A percentile compares a stretch with the other conserved stretches of the same genome.
phyloP scores from a whole-genome alignment of 2,329 filamentous ascomycete genomes.

The Kalmusia sp. region DNA sequence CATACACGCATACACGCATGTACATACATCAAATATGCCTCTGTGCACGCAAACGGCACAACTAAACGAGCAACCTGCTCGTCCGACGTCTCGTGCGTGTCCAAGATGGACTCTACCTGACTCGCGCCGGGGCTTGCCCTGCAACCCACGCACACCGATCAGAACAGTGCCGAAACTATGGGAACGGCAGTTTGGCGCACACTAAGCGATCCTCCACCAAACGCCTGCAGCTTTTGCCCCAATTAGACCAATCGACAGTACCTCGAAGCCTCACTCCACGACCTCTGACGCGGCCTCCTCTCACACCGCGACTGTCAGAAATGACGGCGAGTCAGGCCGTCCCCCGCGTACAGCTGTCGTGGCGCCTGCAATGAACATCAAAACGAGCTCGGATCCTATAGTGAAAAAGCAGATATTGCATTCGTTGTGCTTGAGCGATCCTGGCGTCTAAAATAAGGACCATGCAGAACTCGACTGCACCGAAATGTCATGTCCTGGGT shows the following conservation, averaged over 20 bases:
- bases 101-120: background rate
- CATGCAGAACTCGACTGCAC: slow-evolving; percentile 25
- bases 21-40: no score
- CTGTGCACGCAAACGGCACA: no score
- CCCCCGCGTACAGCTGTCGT: background rate
- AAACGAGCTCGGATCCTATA: background rate
- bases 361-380: background rate
- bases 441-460: slow-evolving; percentile 14
- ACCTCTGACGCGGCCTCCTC: background rate
- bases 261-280: background rate
- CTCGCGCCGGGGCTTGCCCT: slow-evolving; percentile 2
- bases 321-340: background rate
- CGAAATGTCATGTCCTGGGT: slow-evolving; percentile 6
- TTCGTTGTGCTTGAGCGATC: background rate
- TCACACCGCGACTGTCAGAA: background rate
- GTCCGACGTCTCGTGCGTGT: background rate
- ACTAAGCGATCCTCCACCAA: slow-evolving; percentile 4
- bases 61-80: no score
- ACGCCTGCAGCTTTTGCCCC: slow-evolving; percentile 1
- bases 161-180: background rate
- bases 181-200: background rate
- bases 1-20: no score
- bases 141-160: slow-evolving; percentile 8
- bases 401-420: background rate
- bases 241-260: background rate